Evolutionary conservation across 768 basidiomycete genomes (phyloP).

Genomic region (Phanerochaete sordida): DNA sequence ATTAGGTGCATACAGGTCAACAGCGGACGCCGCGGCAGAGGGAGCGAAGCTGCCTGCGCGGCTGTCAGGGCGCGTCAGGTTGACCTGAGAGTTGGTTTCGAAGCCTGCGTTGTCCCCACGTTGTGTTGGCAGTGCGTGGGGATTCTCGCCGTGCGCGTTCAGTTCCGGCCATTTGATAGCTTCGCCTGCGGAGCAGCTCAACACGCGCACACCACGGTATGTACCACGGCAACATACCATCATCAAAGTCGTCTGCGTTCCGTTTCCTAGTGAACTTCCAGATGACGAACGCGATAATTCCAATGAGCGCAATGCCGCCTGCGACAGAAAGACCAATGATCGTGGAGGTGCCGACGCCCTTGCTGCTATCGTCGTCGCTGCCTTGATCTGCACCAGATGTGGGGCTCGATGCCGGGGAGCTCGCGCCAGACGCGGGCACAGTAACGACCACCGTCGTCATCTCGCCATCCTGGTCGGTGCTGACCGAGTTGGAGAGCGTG

Average conservation of each 20-base stretch:
- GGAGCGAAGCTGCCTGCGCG: conserved; percentile 44
- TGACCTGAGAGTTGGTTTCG: conserved; percentile 60
- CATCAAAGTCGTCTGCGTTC: conserved; percentile 64
- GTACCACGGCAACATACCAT: conserved; percentile 49
- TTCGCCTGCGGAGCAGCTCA: conserved; percentile 46
- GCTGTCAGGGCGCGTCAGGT: conserved; percentile 47
- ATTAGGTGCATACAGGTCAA: conserved; percentile 32
- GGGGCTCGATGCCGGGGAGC: conserved; percentile 23
- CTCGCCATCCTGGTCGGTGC: conserved; percentile 1
- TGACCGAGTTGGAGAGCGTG: background rate
- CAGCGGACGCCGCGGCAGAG: conserved; percentile 44
- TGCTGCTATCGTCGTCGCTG: conserved; percentile 20
- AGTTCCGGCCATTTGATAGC: conserved; percentile 92
- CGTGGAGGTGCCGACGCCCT: conserved; percentile 61
- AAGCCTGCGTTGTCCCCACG: conserved; percentile 72
- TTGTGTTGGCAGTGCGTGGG: conserved; percentile 55
- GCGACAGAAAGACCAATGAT: conserved; percentile 81
- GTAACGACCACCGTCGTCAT: conserved; percentile 3
- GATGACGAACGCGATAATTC: conserved; percentile 68
- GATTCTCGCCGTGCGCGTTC: conserved; percentile 52
- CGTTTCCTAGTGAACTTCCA: conserved; percentile 89
- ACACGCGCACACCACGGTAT: background rate
- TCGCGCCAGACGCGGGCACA: background rate
- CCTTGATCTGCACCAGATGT: conserved; percentile 24
- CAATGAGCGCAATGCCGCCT: conserved; percentile 72